Evolutionary conservation across 495 filamentous ascomycete genomes (phyloP).

Genomic region (Trichoderma gamsii): DNA sequence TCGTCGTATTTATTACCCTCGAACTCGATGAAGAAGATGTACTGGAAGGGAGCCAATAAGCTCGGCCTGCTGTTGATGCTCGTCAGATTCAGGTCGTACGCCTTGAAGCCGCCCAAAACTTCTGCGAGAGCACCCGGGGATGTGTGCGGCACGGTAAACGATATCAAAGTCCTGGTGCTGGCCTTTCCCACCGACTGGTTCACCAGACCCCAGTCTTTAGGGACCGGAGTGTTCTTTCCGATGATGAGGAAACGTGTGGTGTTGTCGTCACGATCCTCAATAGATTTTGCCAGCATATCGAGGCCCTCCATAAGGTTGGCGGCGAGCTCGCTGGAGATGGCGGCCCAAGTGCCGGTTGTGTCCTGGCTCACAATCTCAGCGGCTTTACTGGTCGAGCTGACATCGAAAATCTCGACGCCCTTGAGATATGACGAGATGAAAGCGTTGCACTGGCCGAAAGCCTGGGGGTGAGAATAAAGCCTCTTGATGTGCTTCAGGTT

Average conservation of each 20-base stretch:
- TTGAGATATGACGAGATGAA: slow-evolving; percentile 64
- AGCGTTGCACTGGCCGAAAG: slow-evolving; percentile 83
- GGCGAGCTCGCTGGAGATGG: slow-evolving; percentile 69
- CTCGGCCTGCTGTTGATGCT: slow-evolving; percentile 86
- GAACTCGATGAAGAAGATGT: slow-evolving; percentile 93
- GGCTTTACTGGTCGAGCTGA: slow-evolving; percentile 76
- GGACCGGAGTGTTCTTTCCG: slow-evolving; percentile 33
- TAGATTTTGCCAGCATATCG: slow-evolving; percentile 60
- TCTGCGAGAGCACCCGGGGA: slow-evolving; percentile 74
- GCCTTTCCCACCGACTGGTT: slow-evolving; percentile 20
- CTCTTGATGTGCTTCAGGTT: slow-evolving; percentile 45
- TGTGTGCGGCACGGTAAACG: slow-evolving; percentile 76
- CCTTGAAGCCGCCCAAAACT: slow-evolving; percentile 70
- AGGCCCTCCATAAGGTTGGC: slow-evolving; percentile 56
- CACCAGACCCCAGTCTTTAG: slow-evolving; percentile 21
- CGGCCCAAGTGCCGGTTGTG: slow-evolving; percentile 53
- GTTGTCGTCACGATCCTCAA: slow-evolving; percentile 82
- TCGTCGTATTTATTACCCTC: slow-evolving; percentile 49
- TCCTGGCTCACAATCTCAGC: slow-evolving; percentile 68
- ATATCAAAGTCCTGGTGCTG: slow-evolving; percentile 64
- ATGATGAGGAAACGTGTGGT: slow-evolving; percentile 84
- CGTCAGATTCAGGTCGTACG: slow-evolving; percentile 70
- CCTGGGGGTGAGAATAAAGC: slow-evolving; percentile 89
- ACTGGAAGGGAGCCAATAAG: slow-evolving; percentile 70
- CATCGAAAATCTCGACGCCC: slow-evolving; percentile 70